Conservation (phyloP, 345 rosid species). For the Citrus glauca region DNA sequence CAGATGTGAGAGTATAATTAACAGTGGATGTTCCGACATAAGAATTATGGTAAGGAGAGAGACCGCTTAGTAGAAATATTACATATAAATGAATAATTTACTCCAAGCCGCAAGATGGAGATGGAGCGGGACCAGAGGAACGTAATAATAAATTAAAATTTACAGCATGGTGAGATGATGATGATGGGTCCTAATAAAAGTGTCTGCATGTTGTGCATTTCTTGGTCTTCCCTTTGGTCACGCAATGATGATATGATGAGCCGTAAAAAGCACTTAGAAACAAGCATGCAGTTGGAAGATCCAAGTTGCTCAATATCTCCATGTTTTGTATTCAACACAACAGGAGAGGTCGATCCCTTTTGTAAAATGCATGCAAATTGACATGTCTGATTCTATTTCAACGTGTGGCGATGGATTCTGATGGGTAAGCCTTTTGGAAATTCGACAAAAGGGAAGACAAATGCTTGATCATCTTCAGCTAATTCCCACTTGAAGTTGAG, state of each 20-base stretch:
- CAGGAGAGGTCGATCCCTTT: not conserved
- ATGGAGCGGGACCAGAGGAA: not conserved
- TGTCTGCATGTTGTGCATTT: not conserved
- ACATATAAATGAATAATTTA: conserved; percentile 4
- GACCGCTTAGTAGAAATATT: not conserved
- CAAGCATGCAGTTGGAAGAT: not conserved
- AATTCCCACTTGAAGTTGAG: conserved; percentile 77
- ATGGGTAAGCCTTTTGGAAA: conserved; percentile 95
- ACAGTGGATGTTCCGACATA: not conserved
- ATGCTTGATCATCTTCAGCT: conserved; percentile 64
- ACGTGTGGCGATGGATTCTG: conserved; percentile 39
- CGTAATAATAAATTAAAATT: conserved; percentile 1
- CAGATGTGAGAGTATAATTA: not conserved
- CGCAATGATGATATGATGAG: not conserved
- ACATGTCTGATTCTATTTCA: not conserved
- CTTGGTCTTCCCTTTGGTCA: not conserved
- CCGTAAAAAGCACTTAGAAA: not conserved
- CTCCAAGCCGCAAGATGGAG: not conserved
- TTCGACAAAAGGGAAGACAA: conserved; percentile 86
- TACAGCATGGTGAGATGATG: not conserved
- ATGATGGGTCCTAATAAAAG: conserved; percentile 1
- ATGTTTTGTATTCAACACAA: too few species aligned
- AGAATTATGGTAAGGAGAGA: not conserved
- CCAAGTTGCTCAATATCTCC: not conserved
- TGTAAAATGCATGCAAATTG: not conserved